Conservation (phyloP, 768 basidiomycete genomes). For the Rossbeevera mucosa region DNA sequence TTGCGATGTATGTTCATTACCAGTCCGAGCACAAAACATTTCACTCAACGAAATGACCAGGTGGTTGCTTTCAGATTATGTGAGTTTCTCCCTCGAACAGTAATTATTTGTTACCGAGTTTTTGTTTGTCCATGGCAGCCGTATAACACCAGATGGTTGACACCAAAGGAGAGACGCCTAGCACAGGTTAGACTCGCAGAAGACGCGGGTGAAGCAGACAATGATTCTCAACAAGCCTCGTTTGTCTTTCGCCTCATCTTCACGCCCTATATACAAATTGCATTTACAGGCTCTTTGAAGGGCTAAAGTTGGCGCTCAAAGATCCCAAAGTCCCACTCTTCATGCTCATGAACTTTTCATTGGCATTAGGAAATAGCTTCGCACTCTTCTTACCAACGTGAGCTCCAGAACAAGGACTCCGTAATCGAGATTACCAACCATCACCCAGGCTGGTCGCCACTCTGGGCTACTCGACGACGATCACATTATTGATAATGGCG, state of each 20-base stretch:
- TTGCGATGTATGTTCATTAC: constrained; percentile 40
- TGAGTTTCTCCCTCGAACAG: constrained; percentile 25
- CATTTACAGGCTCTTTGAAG: constrained; percentile 12
- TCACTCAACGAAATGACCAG: constrained; percentile 26
- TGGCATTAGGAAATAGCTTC: constrained; percentile 55
- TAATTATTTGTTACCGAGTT: not conserved
- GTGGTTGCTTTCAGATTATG: constrained; percentile 58
- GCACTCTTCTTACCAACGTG: constrained; percentile 48
- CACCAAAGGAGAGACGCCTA: constrained; percentile 44
- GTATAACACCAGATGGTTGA: constrained; percentile 58
- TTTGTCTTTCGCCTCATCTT: constrained; percentile 29
- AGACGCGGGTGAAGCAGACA: constrained; percentile 24
- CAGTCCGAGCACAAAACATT: not conserved
- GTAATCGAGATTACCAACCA: not conserved
- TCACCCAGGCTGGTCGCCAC: constrained; percentile 43
- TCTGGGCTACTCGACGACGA: constrained; percentile 37
- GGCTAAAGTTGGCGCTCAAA: not conserved
- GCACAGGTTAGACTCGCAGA: constrained; percentile 64
- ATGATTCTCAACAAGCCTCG: constrained; percentile 54
- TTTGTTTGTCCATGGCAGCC: constrained; percentile 35
- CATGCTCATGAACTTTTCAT: constrained; percentile 48
- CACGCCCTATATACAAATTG: not conserved
- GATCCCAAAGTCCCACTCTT: constrained; percentile 38
- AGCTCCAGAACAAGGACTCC: not conserved
- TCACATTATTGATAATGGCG: constrained; percentile 56